Conservation (phyloP, 1,284 basidiomycete species). For the Sporisorium exsertum region DNA sequence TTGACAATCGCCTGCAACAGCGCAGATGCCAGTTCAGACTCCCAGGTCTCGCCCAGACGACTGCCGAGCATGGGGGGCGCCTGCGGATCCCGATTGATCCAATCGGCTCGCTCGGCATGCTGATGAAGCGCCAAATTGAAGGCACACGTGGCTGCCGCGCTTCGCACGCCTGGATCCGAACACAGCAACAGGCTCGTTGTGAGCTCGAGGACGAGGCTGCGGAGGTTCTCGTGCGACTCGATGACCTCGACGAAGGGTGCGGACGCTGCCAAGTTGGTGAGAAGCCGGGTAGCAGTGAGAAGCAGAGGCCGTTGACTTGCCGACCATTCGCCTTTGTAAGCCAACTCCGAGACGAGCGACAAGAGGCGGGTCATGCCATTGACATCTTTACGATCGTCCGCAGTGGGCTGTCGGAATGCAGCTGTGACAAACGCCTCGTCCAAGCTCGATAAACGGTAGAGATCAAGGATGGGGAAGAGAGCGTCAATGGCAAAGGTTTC, state of each 20-base stretch:
- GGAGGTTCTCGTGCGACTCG: constrained; percentile 72
- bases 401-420: constrained; percentile 15
- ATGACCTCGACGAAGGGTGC: constrained; percentile 72
- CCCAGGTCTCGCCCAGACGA: constrained; percentile 76
- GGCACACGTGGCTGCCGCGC: constrained; percentile 81
- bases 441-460: constrained; percentile 83
- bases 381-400: constrained; percentile 16
- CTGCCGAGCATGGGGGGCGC: constrained; percentile 74
- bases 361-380: constrained; percentile 24
- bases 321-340: constrained; percentile 71
- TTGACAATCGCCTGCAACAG: constrained; percentile 79
- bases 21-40: constrained; percentile 82
- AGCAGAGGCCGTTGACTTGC: constrained; percentile 71
- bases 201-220: constrained; percentile 72
- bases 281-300: constrained; percentile 78
- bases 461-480: constrained; percentile 83
- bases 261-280: constrained; percentile 79
- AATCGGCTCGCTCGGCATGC: constrained; percentile 35
- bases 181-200: constrained; percentile 77
- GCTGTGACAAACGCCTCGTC: constrained; percentile 71
- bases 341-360: constrained; percentile 19
- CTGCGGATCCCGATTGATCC: constrained; percentile 48
- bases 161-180: constrained; percentile 77
- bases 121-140: constrained; percentile 76
- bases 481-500: constrained; percentile 73